A percentile compares a stretch with the other conserved stretches of the same genome.
Conservation (phyloP, 768 basidiomycete species). For the Serendipita indica region DNA sequence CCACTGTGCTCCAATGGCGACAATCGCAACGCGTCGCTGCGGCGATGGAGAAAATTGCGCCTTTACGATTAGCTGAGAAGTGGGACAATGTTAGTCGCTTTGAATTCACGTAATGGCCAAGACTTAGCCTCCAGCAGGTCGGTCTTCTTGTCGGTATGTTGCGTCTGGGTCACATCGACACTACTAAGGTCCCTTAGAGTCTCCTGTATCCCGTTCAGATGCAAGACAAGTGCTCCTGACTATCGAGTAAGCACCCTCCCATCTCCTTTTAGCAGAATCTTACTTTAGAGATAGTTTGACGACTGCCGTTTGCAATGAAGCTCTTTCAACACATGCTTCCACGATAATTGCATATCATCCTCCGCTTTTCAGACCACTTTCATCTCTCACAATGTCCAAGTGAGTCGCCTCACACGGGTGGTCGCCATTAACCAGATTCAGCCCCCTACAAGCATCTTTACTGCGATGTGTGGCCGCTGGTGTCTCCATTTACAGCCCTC, state of each 20-base stretch:
- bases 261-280: not conserved
- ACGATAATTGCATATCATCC: slow-evolving; percentile 77
- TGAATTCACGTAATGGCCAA: slow-evolving; percentile 10
- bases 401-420: not conserved
- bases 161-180: slow-evolving; percentile 37
- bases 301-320: slow-evolving; percentile 52
- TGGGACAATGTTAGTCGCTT: slow-evolving; percentile 79
- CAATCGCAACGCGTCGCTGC: slow-evolving; percentile 38
- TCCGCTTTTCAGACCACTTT: slow-evolving; percentile 60
- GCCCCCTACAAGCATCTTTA: slow-evolving; percentile 61
- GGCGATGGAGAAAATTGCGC: slow-evolving; percentile 76
- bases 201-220: slow-evolving; percentile 22
- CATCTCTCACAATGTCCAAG: slow-evolving; percentile 60
- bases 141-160: slow-evolving; percentile 54
- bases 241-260: slow-evolving; percentile 25
- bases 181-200: slow-evolving; percentile 19
- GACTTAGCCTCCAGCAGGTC: slow-evolving; percentile 32
- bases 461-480: slow-evolving; percentile 68
- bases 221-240: slow-evolving; percentile 28
- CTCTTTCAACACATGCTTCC: slow-evolving; percentile 42
- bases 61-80: slow-evolving; percentile 66
- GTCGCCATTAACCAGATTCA: not conserved
- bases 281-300: slow-evolving; percentile 35
- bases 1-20: slow-evolving; percentile 15
- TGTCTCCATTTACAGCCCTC: slow-evolving; percentile 75